Conservation (phyloP, 805 yeast genomes). For the Suhomyces canberraensis region DNA sequence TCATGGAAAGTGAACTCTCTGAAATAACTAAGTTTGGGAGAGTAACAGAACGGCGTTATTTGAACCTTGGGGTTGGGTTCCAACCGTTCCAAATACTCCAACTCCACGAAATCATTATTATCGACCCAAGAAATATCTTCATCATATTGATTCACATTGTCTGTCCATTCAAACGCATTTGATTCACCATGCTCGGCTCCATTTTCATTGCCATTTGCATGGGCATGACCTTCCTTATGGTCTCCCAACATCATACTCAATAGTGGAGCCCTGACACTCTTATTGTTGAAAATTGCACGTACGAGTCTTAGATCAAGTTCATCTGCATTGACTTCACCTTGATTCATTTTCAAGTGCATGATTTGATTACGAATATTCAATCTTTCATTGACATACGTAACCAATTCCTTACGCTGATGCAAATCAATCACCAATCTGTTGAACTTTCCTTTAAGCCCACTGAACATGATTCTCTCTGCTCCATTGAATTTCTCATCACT, state of each 20-base stretch:
- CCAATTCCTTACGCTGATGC: conserved; percentile 37
- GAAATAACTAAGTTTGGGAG: conserved; percentile 62
- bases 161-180: conserved; percentile 15
- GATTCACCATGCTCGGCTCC: neutral
- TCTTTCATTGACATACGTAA: conserved; percentile 36
- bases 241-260: neutral
- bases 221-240: neutral
- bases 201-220: neutral
- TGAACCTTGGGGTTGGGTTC: conserved; percentile 42
- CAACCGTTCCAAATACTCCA: conserved; percentile 48
- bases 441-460: conserved; percentile 38
- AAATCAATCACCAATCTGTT: conserved; percentile 34
- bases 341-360: conserved; percentile 56
- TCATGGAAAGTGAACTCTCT: conserved; percentile 47
- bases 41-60: conserved; percentile 44
- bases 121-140: conserved; percentile 62
- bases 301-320: conserved; percentile 68
- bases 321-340: conserved; percentile 67
- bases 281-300: conserved; percentile 60
- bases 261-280: conserved; percentile 33
- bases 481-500: conserved; percentile 19
- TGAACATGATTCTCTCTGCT: conserved; percentile 27
- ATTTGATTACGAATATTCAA: conserved; percentile 34
- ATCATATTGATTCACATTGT: conserved; percentile 23
- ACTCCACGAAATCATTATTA: conserved; percentile 68